Percentiles rank a stretch among this genome's conserved stretches.
These are phyloP conservation scores for Arabidopsis hybrid DNA, from an alignment of 441 rosid species.

Conservation along the genomic window DNA sequence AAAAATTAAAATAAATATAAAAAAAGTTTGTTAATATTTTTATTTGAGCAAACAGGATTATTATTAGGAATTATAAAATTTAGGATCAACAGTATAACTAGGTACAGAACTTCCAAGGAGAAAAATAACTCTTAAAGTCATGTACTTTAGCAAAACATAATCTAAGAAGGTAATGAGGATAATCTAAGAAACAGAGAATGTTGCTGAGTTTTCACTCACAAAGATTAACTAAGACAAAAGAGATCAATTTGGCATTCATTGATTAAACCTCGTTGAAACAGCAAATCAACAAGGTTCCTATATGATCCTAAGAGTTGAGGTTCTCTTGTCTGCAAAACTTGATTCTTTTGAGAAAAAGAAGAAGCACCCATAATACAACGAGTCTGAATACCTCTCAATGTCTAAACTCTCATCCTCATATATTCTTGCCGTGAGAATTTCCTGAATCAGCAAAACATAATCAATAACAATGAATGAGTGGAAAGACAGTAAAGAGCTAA, in stretches of 20 bases:
- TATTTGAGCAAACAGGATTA: too few relatives aligned
- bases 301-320: too few relatives aligned
- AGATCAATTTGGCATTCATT: background rate
- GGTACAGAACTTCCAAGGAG: conserved; percentile 11
- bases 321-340: too few relatives aligned
- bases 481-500: conserved; percentile 6
- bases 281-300: too few relatives aligned
- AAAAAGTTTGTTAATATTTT: too few relatives aligned
- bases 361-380: too few relatives aligned
- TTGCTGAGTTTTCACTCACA: background rate
- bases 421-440: conserved; percentile 85
- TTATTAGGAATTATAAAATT: too few relatives aligned
- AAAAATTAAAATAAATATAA: too few relatives aligned
- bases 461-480: background rate
- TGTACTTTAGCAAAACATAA: conserved; percentile 74
- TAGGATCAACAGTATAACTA: conserved; percentile 9
- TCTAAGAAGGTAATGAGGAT: background rate
- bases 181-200: background rate
- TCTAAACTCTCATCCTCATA: conserved; percentile 73
- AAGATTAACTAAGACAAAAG: conserved; percentile 1
- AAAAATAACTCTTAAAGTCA: background rate
- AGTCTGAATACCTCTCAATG: too few relatives aligned
- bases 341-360: too few relatives aligned
- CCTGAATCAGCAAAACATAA: conserved; percentile 50
- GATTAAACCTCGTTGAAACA: too few relatives aligned